Conservation (phyloP, 352 stramenopile genomes). For the Bremia lactucae region DNA sequence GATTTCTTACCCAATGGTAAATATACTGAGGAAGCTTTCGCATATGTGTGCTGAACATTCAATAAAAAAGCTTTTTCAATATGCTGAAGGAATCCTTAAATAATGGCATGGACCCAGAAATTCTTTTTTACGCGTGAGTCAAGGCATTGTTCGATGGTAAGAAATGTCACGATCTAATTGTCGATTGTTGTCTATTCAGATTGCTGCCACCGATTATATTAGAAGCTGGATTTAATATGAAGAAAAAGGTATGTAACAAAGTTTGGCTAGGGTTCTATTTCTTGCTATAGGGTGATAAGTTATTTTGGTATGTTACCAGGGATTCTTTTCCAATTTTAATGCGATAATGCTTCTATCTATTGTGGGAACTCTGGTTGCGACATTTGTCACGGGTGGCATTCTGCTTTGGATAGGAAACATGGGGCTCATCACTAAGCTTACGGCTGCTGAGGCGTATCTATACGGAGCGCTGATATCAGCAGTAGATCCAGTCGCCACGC, state of each 20-base stretch:
- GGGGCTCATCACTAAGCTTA: constrained; percentile 66
- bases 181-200: constrained; percentile 9
- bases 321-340: constrained; percentile 83
- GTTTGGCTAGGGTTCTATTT: background rate
- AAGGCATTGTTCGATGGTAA: background rate
- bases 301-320: constrained; percentile 21
- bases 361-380: constrained; percentile 68
- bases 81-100: constrained; percentile 55
- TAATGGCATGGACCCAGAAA: constrained; percentile 71
- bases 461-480: constrained; percentile 90
- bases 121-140: constrained; percentile 74
- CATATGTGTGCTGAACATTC: background rate
- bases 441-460: constrained; percentile 81
- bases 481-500: constrained; percentile 88
- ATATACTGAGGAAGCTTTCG: background rate
- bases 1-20: constrained; percentile 71
- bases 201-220: constrained; percentile 76
- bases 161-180: background rate
- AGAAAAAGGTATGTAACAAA: constrained; percentile 49
- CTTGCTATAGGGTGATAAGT: constrained; percentile 4
- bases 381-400: constrained; percentile 67
- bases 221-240: constrained; percentile 82
- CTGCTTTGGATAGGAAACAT: constrained; percentile 68
- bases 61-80: background rate
- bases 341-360: constrained; percentile 78